Percentiles rank a stretch among this genome's conserved stretches.
Conservation (phyloP, 2,329 filamentous ascomycete species). For the Cercospora nicotianae region DNA sequence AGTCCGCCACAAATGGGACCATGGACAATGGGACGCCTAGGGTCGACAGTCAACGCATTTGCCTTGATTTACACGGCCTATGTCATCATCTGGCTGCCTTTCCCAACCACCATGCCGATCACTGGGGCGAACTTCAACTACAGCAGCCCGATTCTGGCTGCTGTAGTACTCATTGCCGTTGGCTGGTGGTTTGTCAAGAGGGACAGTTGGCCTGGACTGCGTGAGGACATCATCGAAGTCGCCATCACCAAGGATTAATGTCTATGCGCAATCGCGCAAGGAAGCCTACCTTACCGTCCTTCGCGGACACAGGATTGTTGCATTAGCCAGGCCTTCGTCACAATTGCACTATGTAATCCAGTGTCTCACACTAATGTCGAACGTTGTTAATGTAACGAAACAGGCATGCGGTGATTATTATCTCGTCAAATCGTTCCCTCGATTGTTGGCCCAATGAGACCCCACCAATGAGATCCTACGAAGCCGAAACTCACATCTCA, state of each 20-base stretch:
- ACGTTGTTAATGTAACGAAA: not conserved
- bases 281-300: not conserved
- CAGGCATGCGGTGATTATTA: not conserved
- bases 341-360: not conserved
- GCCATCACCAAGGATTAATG: slow-evolving; percentile 14
- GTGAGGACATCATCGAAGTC: slow-evolving; percentile 27
- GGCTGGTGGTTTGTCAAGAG: slow-evolving; percentile 24
- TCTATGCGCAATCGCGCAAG: not conserved
- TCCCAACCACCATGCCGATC: slow-evolving; percentile 30
- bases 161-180: slow-evolving; percentile 27
- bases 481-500: not conserved
- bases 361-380: not conserved
- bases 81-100: slow-evolving; percentile 30
- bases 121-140: slow-evolving; percentile 30
- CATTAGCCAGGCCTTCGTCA: not conserved
- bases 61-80: slow-evolving; percentile 30
- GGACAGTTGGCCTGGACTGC: slow-evolving; percentile 28
- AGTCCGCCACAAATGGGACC: slow-evolving; percentile 20
- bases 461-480: not conserved
- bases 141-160: slow-evolving; percentile 28
- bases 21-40: slow-evolving; percentile 28
- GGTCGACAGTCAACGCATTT: slow-evolving; percentile 29
- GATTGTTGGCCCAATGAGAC: not conserved
- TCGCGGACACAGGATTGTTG: not conserved
- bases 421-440: not conserved